These are phyloP conservation scores for Rhodosporidiobolus odoratus DNA, from an alignment of 768 basidiomycete genomes.

Conservation along the genomic window DNA sequence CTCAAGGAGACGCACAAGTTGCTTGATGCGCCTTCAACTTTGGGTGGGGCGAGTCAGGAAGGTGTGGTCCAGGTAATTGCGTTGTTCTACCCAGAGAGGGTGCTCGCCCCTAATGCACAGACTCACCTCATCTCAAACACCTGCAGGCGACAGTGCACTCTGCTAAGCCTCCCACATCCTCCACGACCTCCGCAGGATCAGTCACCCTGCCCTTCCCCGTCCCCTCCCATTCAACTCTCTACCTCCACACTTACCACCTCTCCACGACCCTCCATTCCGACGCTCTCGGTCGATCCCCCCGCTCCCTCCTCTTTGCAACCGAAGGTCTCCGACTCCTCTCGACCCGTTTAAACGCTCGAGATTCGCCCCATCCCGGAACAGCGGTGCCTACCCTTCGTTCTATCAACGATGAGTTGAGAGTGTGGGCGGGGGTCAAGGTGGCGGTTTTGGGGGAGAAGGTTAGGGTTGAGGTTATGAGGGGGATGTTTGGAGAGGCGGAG, in stretches of 20 bases:
- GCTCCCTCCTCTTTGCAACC: conserved; percentile 9
- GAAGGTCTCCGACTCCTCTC: neutral
- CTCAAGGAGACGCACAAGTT: conserved; percentile 19
- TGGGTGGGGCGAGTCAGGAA: neutral
- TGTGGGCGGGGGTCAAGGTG: neutral
- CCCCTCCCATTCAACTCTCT: conserved; percentile 1
- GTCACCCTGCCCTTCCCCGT: neutral
- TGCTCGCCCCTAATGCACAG: neutral
- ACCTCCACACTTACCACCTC: conserved; percentile 17
- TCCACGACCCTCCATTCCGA: conserved; percentile 14
- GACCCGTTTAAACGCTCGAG: neutral
- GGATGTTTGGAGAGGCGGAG: neutral
- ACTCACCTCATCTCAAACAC: neutral
- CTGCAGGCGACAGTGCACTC: too few relatives aligned
- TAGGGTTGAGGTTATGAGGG: neutral
- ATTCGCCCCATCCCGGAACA: neutral
- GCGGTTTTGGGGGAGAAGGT: neutral
- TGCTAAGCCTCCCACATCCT: neutral
- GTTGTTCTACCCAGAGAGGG: neutral
- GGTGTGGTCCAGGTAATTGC: neutral
- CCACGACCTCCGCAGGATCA: neutral
- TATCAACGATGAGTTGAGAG: neutral
- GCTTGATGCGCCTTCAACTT: neutral
- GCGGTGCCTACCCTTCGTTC: neutral
- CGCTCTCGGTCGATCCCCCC: conserved; percentile 8